Conservation (phyloP, 106 monocot genomes). For the Acorus gramineus region DNA sequence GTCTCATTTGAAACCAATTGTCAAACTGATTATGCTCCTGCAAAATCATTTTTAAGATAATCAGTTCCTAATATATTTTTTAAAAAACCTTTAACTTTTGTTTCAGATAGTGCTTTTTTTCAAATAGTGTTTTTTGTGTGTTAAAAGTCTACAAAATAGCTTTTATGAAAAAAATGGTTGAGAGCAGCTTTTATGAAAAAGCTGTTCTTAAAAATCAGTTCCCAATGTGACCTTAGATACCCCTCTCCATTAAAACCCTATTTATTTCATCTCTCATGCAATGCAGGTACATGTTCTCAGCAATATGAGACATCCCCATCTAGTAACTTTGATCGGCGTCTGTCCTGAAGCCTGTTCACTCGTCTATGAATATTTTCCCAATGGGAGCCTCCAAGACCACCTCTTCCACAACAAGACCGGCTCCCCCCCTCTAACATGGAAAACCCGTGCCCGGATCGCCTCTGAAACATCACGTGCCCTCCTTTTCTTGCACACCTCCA, state of each 20-base stretch:
- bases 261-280: not conserved
- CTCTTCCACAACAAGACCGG: constrained; percentile 20
- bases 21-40: no score
- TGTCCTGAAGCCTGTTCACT: constrained; percentile 64
- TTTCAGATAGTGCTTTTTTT: no score
- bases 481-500: constrained; percentile 60
- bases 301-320: constrained; percentile 68
- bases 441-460: constrained; percentile 29
- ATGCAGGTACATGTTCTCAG: constrained; percentile 52
- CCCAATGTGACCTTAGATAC: not conserved
- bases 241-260: not conserved
- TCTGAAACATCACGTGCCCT: constrained; percentile 55
- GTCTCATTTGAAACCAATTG: no score
- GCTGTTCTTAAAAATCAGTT: not conserved
- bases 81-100: no score
- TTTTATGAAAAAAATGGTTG: no score
- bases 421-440: constrained; percentile 36
- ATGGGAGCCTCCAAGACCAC: constrained; percentile 52
- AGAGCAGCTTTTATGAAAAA: no score
- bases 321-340: constrained; percentile 45
- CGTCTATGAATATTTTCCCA: constrained; percentile 67
- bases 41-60: no score
- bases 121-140: no score
- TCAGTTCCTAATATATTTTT: no score
- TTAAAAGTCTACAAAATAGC: no score